Conservation (phyloP, 768 basidiomycete genomes). For the Agaricus bisporus region DNA sequence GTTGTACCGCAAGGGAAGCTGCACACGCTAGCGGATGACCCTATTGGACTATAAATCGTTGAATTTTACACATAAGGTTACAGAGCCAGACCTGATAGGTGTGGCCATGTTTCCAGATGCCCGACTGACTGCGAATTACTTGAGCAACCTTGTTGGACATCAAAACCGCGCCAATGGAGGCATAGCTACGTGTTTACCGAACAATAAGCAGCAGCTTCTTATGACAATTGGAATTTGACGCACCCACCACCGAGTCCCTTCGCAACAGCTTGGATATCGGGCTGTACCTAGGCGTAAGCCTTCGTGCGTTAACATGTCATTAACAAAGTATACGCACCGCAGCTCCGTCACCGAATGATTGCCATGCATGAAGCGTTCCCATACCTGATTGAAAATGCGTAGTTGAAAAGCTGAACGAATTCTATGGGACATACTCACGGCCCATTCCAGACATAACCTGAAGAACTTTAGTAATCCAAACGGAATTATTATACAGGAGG, state of each 20-base stretch:
- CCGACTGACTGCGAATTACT: constrained; percentile 62
- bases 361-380: constrained; percentile 85
- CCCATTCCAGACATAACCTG: constrained; percentile 88
- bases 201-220: background rate
- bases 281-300: constrained; percentile 26
- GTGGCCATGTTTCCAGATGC: constrained; percentile 79
- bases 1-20: constrained; percentile 77
- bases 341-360: constrained; percentile 72
- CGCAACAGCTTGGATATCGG: constrained; percentile 85
- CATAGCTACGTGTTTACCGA: constrained; percentile 44
- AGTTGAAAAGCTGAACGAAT: background rate
- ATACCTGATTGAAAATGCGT: constrained; percentile 46
- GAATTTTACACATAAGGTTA: background rate
- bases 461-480: background rate
- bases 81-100: constrained; percentile 59
- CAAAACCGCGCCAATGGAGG: constrained; percentile 76
- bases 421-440: constrained; percentile 37
- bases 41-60: constrained; percentile 23
- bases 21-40: constrained; percentile 73
- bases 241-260: constrained; percentile 90
- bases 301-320: background rate
- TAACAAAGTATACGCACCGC: constrained; percentile 26
- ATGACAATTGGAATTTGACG: constrained; percentile 13
- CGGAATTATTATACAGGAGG: background rate
- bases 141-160: constrained; percentile 66